These are phyloP conservation scores for Talaromyces rugulosus DNA, from an alignment of 2,329 filamentous ascomycete genomes.

Conservation along the genomic window DNA sequence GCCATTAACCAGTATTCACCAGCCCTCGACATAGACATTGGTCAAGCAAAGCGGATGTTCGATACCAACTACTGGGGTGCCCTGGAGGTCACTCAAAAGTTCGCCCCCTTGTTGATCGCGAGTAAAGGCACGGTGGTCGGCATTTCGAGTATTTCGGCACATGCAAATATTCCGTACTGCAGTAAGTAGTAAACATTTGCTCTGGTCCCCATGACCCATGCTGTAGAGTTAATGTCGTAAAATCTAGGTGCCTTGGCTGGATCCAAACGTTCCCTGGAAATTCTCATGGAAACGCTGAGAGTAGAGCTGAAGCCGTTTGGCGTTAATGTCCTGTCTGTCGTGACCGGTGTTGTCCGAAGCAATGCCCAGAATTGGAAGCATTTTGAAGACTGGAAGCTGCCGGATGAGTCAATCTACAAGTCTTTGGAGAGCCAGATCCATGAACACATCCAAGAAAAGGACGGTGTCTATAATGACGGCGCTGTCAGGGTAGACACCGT, in stretches of 20 bases:
- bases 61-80: conserved; percentile 42
- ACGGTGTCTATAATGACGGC: background rate
- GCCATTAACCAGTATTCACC: conserved; percentile 33
- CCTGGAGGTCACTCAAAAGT: conserved; percentile 35
- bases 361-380: conserved; percentile 10
- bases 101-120: conserved; percentile 26
- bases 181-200: conserved; percentile 16
- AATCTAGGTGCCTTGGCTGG: conserved; percentile 4
- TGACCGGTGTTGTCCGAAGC: conserved; percentile 18
- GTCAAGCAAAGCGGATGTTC: conserved; percentile 32
- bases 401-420: conserved; percentile 18
- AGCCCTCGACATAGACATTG: conserved; percentile 32
- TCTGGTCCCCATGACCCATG: no score
- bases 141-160: conserved; percentile 20
- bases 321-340: conserved; percentile 19
- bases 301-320: conserved; percentile 23
- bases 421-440: conserved; percentile 12
- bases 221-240: no score
- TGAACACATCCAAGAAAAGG: background rate
- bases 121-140: conserved; percentile 24
- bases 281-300: conserved; percentile 19
- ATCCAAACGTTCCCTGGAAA: conserved; percentile 22
- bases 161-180: conserved; percentile 25
- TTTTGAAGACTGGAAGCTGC: conserved; percentile 12
- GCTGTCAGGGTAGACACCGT: conserved; percentile 5